phyloP scores from a whole-genome alignment of 257 asterid genomes.

The Przewalskia tangutica region DNA sequence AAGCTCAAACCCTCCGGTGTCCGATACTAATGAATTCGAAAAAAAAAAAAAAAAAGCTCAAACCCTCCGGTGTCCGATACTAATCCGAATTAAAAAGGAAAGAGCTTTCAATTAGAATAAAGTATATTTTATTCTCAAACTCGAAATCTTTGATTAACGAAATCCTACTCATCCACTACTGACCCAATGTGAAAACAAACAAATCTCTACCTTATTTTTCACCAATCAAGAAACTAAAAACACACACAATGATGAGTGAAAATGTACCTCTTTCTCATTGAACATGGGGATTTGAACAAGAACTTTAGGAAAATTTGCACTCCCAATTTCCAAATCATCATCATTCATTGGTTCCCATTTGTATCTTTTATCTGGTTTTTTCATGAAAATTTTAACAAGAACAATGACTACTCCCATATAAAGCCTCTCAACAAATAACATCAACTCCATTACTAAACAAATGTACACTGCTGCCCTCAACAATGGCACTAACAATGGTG shows the following conservation, averaged over 20 bases:
- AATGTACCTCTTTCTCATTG: conserved; percentile 72
- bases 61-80: neutral
- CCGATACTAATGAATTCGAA: neutral
- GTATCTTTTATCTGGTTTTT: conserved; percentile 72
- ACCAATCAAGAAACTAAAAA: neutral
- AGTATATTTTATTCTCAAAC: neutral
- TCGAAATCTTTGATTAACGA: neutral
- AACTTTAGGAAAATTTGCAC: conserved; percentile 44
- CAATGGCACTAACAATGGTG: conserved; percentile 70
- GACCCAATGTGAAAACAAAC: neutral
- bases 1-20: neutral
- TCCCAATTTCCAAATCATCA: conserved; percentile 72
- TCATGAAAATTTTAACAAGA: conserved; percentile 71
- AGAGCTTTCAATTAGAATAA: neutral
- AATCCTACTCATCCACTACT: neutral
- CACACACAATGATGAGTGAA: neutral
- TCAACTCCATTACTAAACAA: conserved; percentile 72
- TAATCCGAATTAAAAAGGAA: neutral
- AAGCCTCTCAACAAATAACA: conserved; percentile 85
- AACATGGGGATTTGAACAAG: conserved; percentile 97
- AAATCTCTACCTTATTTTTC: neutral
- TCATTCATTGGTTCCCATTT: conserved; percentile 71
- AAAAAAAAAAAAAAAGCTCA: too few relatives aligned
- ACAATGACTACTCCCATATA: conserved; percentile 88
- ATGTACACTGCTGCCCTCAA: conserved; percentile 49